Percentiles rank a stretch among this genome's conserved stretches.
Conservation (phyloP, 805 yeast genomes). For the Pichia paraexigua region DNA sequence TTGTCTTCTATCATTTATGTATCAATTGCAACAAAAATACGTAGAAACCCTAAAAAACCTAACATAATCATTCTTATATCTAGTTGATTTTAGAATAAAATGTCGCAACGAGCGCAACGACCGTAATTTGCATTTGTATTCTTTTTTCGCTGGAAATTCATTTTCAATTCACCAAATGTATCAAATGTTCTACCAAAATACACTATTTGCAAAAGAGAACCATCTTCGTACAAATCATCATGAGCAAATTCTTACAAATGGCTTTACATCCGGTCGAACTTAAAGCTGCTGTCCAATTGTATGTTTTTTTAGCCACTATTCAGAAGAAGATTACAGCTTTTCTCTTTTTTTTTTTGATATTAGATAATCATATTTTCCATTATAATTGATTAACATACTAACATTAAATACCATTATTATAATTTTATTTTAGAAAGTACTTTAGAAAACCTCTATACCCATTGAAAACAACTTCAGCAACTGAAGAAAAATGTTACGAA, state of each 20-base stretch:
- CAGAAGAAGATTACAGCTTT: background rate
- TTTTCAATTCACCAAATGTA: background rate
- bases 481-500: constrained; percentile 56
- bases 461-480: constrained; percentile 33
- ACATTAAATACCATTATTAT: too few relatives aligned
- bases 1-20: background rate
- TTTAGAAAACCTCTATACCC: constrained; percentile 49
- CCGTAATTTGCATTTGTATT: too few relatives aligned
- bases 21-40: background rate
- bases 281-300: constrained; percentile 56
- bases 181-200: background rate
- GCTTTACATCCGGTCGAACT: constrained; percentile 66
- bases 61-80: background rate
- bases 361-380: background rate
- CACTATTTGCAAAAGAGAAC: background rate
- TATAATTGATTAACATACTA: background rate
- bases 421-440: constrained; percentile 26
- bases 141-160: background rate
- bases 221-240: background rate
- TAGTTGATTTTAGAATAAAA: background rate
- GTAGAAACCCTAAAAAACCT: background rate
- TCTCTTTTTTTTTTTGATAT: too few relatives aligned
- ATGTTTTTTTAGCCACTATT: constrained; percentile 13
- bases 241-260: constrained; percentile 44
- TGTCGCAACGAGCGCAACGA: background rate